A percentile compares a stretch with the other conserved stretches of the same genome.
Conservation (phyloP, 2,329 filamentous ascomycete genomes). For the Sclerotiophoma versabilis region DNA sequence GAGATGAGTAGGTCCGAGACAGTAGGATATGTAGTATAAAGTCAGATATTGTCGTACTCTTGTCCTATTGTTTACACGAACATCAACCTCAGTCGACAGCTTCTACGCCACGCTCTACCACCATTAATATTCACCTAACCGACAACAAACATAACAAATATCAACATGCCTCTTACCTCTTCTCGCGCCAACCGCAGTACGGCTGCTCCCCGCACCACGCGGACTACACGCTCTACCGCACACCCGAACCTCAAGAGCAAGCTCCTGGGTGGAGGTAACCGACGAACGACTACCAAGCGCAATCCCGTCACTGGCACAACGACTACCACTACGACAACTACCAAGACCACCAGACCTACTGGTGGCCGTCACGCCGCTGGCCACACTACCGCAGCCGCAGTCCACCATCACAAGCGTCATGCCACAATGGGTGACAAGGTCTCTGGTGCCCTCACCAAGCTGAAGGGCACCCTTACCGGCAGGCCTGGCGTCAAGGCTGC, state of each 20-base stretch:
- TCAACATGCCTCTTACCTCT: constrained; percentile 41
- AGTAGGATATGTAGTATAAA: constrained; percentile 11
- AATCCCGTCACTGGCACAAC: constrained; percentile 35
- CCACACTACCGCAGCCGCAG: constrained; percentile 35
- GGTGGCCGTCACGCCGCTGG: constrained; percentile 43
- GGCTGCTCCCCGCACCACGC: constrained; percentile 37
- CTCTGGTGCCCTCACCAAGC: constrained; percentile 74
- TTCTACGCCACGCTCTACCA: no score
- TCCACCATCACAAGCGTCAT: constrained; percentile 71
- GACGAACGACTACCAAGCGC: constrained; percentile 48
- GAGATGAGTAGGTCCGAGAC: constrained; percentile 3
- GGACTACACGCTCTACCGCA: constrained; percentile 47
- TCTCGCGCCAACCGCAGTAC: constrained; percentile 33
- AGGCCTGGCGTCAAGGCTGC: constrained; percentile 78
- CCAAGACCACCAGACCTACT: constrained; percentile 53
- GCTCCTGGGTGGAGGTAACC: constrained; percentile 55
- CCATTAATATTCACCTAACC: not conserved
- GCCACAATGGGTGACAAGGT: constrained; percentile 78
- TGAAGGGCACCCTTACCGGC: constrained; percentile 73
- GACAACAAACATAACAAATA: constrained; percentile 7
- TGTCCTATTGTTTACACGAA: not conserved
- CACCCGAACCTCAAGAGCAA: constrained; percentile 63
- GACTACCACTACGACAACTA: constrained; percentile 49
- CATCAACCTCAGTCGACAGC: constrained; percentile 3
- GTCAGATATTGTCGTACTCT: not conserved